Conservation (phyloP, 352 stramenopile genomes). For the Globisporangium sylvaticum region DNA sequence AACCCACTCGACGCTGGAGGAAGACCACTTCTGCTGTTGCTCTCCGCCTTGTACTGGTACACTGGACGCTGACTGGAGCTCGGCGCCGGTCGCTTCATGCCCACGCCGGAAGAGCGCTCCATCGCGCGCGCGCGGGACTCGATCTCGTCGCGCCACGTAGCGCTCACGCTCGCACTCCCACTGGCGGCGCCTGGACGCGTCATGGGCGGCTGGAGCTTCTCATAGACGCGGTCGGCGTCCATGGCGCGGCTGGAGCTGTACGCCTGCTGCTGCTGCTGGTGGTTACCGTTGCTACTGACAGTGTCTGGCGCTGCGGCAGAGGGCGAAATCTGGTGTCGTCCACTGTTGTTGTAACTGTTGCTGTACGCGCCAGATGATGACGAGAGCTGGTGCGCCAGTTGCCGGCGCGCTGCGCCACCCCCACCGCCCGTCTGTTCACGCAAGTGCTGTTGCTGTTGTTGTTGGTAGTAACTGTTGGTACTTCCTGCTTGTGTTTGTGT, state of each 20-base stretch:
- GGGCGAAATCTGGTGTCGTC: background rate
- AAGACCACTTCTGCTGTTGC: background rate
- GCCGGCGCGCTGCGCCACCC: background rate
- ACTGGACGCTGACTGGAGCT: background rate
- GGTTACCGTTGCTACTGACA: background rate
- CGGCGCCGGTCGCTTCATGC: slow-evolving; percentile 9
- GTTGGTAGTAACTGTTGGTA: background rate
- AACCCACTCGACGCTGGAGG: background rate
- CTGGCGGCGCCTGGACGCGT: background rate
- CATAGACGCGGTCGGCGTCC: slow-evolving; percentile 8
- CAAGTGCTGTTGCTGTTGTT: background rate
- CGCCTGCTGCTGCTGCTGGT: background rate
- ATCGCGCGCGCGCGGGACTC: slow-evolving; percentile 1
- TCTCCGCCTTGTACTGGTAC: background rate
- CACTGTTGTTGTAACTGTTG: background rate
- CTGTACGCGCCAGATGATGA: background rate
- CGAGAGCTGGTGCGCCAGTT: background rate
- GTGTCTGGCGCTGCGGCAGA: background rate
- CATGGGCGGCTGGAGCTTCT: slow-evolving; percentile 8
- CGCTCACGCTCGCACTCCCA: background rate
- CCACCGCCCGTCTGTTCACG: background rate
- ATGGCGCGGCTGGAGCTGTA: slow-evolving; percentile 8
- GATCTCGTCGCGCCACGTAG: slow-evolving; percentile 13
- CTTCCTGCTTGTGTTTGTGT: background rate
- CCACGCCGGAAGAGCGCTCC: background rate